Evolutionary conservation across 2,329 filamentous ascomycete species (phyloP).

Genomic region (Aspergillus clavatus): DNA sequence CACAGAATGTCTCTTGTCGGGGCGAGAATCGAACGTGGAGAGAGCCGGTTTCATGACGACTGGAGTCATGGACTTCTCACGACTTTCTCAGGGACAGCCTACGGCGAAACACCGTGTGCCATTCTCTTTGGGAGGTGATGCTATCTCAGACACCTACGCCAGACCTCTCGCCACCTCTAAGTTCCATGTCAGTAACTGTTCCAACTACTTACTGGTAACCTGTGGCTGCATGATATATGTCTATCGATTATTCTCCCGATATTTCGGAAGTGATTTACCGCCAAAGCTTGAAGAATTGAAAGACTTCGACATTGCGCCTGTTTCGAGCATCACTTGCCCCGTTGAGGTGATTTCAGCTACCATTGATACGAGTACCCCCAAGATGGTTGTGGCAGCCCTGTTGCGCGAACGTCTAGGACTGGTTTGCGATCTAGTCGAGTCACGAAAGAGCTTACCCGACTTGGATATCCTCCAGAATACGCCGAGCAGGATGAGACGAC

Average conservation of each 20-base stretch:
- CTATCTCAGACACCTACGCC: constrained; percentile 12
- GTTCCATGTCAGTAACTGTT: constrained; percentile 55
- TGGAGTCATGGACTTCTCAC: constrained; percentile 26
- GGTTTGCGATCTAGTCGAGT: constrained; percentile 51
- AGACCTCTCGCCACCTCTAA: constrained; percentile 24
- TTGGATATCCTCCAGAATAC: background rate
- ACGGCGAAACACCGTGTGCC: constrained; percentile 8
- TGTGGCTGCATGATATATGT: constrained; percentile 53
- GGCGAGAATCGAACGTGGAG: constrained; percentile 27
- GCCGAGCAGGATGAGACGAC: constrained; percentile 22
- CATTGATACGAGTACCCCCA: constrained; percentile 57
- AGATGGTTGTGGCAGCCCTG: constrained; percentile 54
- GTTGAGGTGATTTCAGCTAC: constrained; percentile 54
- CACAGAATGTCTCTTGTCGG: constrained; percentile 47
- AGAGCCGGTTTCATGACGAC: constrained; percentile 36
- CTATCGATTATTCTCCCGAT: constrained; percentile 43
- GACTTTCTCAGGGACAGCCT: constrained; percentile 16
- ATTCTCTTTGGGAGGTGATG: constrained; percentile 13
- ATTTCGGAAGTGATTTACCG: constrained; percentile 7
- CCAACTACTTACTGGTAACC: constrained; percentile 54
- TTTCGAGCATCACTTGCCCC: constrained; percentile 55
- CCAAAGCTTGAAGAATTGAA: constrained; percentile 22
- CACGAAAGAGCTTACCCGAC: background rate
- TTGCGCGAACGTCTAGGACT: constrained; percentile 58
- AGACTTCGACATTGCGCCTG: constrained; percentile 37